Evolutionary conservation across 306 rosid genomes (phyloP).

Genomic region (Mimosa pudica): DNA sequence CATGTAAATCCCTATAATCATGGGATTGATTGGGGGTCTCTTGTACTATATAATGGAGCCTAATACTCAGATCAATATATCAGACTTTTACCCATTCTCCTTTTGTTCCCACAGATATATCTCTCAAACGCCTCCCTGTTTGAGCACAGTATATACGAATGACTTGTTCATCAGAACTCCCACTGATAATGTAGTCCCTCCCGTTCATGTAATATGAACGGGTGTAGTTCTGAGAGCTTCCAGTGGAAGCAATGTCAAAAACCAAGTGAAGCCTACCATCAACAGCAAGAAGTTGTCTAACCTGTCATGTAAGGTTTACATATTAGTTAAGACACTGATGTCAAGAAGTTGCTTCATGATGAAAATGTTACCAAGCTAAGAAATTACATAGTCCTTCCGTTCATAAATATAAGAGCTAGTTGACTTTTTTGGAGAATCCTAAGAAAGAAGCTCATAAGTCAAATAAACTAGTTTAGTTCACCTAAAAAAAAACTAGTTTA

Average conservation of each 20-base stretch:
- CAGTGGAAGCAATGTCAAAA: conserved; percentile 70
- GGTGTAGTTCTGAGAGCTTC: conserved; percentile 78
- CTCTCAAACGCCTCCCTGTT: conserved; percentile 82
- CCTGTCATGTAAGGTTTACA: conserved; percentile 52
- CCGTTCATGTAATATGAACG: conserved; percentile 90
- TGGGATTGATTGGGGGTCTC: no score
- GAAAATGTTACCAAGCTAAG: not conserved
- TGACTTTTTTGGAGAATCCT: no score
- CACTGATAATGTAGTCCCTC: conserved; percentile 80
- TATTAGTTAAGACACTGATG: conserved; percentile 29
- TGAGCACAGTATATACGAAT: conserved; percentile 87
- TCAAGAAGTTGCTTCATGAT: not conserved
- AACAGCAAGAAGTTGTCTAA: conserved; percentile 74
- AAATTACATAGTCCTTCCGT: not conserved
- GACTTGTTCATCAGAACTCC: conserved; percentile 86
- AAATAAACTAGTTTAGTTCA: no score
- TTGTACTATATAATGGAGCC: no score
- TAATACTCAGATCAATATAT: no score
- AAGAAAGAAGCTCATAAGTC: no score
- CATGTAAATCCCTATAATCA: no score
- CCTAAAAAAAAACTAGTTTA: no score
- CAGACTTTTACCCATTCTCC: no score
- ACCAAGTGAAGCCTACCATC: conserved; percentile 86
- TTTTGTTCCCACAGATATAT: no score
- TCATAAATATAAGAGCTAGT: no score